Conservation (phyloP, 139 green algal genomes). For the Eudorina sp. region DNA sequence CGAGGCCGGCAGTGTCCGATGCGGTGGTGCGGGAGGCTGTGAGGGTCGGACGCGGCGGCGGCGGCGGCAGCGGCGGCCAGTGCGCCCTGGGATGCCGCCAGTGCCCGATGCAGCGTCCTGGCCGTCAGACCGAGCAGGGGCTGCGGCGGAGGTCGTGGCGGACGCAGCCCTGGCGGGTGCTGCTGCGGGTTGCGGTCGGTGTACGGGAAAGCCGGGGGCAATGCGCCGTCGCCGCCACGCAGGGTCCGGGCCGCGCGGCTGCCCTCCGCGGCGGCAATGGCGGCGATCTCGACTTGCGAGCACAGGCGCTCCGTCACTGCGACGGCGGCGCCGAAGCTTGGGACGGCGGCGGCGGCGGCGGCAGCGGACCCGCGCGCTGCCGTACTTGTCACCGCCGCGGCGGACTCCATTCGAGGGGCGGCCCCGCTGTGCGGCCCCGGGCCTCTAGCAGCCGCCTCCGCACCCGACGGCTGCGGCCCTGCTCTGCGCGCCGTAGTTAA, state of each 20-base stretch:
- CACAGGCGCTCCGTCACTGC: background rate
- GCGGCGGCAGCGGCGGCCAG: too few species aligned
- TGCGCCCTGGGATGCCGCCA: background rate
- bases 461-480: background rate
- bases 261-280: background rate
- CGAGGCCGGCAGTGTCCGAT: too few species aligned
- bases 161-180: background rate
- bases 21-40: background rate
- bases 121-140: background rate
- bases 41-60: background rate
- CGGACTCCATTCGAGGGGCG: too few species aligned
- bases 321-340: background rate
- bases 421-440: too few species aligned
- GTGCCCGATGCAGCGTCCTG: background rate
- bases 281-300: background rate
- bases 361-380: background rate
- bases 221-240: background rate
- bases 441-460: background rate
- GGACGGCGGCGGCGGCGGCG: background rate
- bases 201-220: too few species aligned
- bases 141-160: background rate
- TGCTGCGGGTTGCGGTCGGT: background rate
- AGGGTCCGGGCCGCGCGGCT: background rate
- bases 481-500: too few species aligned
- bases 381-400: background rate